Base-by-base conservation (phyloP, 768 basidiomycete genomes). In the Lentinula boryana region DNA sequence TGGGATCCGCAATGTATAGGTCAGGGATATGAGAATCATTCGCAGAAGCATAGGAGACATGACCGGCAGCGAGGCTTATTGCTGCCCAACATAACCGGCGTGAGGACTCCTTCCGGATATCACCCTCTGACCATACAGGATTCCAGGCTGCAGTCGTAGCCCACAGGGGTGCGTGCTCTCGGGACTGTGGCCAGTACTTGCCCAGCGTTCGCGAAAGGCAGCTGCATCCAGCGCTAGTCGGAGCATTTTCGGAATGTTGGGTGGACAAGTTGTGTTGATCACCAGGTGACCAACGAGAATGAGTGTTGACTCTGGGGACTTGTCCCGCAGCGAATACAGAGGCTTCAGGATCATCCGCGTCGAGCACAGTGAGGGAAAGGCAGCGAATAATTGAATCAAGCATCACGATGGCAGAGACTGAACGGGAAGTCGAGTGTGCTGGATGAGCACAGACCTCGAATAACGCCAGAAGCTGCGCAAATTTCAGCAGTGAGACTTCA, bases 391-490 rank as follows among this genome's bases (percentile, higher is more conserved):
- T 81, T 3, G 81, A 81, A 68, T 91, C 91, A 23, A 91, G 79
- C 69, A 84, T 77, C 53, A 79, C 60, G 72, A 90, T 71, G 10
- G 86, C 74, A 27, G 87, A 87, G 15, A 75, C 72, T 51, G 81
- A 77, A 50, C 89, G 81, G 51, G 77, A 72, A 1, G 73, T 71
- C 0, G 83, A 80, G 68, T 88, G 82, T 49, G 75, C 65, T 10
- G 88, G 89, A 69, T 91, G 87, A 0, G 85, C 80, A 62, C 84
- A 88, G 60, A 89, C 72, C 68, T 91, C 88, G 63, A 91, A 91
- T 63, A 89, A 72, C 10, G 89, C 81, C 43, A 91, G 71, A 38
- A 92, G 70, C 89, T 90, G 54, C 48, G 7, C 36, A 43, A 60
- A 21, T 21, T 35, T 54, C 5, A 40, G 36, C 5, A 21, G 33